Conservation (phyloP, 345 rosid genomes). For the Euclidium syriacum region DNA sequence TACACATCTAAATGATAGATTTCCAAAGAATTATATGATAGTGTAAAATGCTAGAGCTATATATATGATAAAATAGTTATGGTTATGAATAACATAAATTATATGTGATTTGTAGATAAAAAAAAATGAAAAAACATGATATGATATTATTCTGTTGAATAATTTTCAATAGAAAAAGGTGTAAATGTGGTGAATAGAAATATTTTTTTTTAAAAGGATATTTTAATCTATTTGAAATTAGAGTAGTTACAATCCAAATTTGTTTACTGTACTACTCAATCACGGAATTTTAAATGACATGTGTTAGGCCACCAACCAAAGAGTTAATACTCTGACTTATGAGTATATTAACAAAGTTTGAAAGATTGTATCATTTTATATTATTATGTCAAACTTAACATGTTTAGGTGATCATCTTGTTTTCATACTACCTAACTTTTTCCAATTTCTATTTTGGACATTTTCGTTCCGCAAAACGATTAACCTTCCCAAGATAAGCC, state of each 20-base stretch:
- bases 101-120: no score
- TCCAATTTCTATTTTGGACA: neutral
- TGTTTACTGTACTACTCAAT: slow-evolving; percentile 21
- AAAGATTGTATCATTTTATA: neutral
- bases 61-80: no score
- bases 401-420: slow-evolving; percentile 26
- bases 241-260: slow-evolving; percentile 28
- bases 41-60: neutral
- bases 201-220: neutral
- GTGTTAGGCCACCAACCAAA: slow-evolving; percentile 36
- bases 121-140: no score
- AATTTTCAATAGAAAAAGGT: no score
- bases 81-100: no score
- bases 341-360: slow-evolving; percentile 15
- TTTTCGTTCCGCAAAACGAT: neutral
- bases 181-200: neutral
- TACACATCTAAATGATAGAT: no score
- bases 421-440: slow-evolving; percentile 2
- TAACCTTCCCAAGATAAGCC: neutral
- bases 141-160: no score
- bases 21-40: neutral
- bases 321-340: slow-evolving; percentile 20
- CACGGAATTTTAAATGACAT: slow-evolving; percentile 11
- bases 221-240: neutral
- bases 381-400: slow-evolving; percentile 17